phyloP scores from a whole-genome alignment of 768 basidiomycete species.

The Cystobasidium onofrii region DNA sequence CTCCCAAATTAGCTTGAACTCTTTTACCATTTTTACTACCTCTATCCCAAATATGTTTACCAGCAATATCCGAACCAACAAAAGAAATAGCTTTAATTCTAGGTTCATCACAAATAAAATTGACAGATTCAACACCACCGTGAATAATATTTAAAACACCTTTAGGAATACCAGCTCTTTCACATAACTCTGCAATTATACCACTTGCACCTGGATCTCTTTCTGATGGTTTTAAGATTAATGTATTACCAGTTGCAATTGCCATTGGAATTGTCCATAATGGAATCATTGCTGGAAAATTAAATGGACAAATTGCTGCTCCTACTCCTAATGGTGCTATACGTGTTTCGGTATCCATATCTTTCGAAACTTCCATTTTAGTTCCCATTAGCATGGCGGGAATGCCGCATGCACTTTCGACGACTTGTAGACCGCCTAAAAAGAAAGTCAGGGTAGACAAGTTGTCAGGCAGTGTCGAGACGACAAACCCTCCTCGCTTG shows the following conservation, averaged over 20 bases:
- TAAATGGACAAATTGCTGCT: slow-evolving; percentile 57
- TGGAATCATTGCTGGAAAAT: slow-evolving; percentile 66
- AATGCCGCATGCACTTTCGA: slow-evolving; percentile 59
- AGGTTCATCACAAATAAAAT: slow-evolving; percentile 81
- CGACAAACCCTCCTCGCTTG: slow-evolving; percentile 63
- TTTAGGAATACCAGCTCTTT: slow-evolving; percentile 58
- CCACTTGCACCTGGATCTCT: slow-evolving; percentile 94
- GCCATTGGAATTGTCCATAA: slow-evolving; percentile 84
- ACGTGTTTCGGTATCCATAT: slow-evolving; percentile 84
- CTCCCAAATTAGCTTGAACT: slow-evolving; percentile 79
- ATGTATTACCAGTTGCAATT: slow-evolving; percentile 79
- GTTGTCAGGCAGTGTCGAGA: too few species aligned
- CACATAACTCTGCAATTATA: slow-evolving; percentile 92
- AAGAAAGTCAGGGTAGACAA: slow-evolving; percentile 43
- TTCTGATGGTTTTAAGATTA: slow-evolving; percentile 91
- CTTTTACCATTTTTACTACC: slow-evolving; percentile 81
- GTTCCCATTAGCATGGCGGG: slow-evolving; percentile 80
- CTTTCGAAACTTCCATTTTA: slow-evolving; percentile 83
- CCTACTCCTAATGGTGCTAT: slow-evolving; percentile 79
- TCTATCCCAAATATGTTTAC: slow-evolving; percentile 83
- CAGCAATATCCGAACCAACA: slow-evolving; percentile 87
- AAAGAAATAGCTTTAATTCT: slow-evolving; percentile 90
- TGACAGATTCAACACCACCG: slow-evolving; percentile 79
- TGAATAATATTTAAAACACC: slow-evolving; percentile 90
- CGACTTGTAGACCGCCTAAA: slow-evolving; percentile 42